Percentiles rank a stretch among this genome's conserved stretches.
Evolutionary conservation across 768 basidiomycete species (phyloP).

Genomic region (Mycena belliarum): DNA sequence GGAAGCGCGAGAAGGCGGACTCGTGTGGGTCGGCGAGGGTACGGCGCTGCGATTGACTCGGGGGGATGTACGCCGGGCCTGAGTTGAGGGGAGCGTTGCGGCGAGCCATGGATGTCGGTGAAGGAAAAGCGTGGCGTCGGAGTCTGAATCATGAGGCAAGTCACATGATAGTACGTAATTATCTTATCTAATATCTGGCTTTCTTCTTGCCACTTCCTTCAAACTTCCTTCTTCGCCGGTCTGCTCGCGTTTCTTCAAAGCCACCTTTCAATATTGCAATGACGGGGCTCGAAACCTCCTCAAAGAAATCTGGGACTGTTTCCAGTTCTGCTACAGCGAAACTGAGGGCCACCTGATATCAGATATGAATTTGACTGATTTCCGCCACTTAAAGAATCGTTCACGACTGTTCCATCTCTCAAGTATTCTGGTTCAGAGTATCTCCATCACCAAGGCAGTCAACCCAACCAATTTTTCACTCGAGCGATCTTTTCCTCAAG

Average conservation of each 20-base stretch:
- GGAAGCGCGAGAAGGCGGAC: slow-evolving; percentile 57
- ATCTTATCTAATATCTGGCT: neutral
- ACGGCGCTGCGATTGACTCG: slow-evolving; percentile 41
- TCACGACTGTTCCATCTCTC: too few species aligned
- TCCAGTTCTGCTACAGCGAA: too few species aligned
- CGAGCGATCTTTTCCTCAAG: neutral
- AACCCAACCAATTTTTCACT: neutral
- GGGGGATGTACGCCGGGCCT: slow-evolving; percentile 56
- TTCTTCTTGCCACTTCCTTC: neutral
- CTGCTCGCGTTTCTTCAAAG: too few species aligned
- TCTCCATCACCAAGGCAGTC: too few species aligned
- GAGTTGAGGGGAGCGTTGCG: slow-evolving; percentile 60
- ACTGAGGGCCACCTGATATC: too few species aligned
- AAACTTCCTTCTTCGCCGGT: too few species aligned
- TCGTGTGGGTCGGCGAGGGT: slow-evolving; percentile 59
- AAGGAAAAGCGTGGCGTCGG: slow-evolving; percentile 8
- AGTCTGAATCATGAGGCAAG: slow-evolving; percentile 10
- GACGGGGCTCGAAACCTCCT: too few species aligned
- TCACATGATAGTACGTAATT: neutral
- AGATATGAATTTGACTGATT: too few species aligned
- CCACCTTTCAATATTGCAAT: too few species aligned
- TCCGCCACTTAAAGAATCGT: too few species aligned
- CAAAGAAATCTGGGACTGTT: too few species aligned
- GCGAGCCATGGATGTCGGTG: slow-evolving; percentile 58
- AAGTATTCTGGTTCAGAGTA: too few species aligned